Evolutionary conservation across 352 stramenopile species (phyloP).

Genomic region (Sclerospora graminicola): DNA sequence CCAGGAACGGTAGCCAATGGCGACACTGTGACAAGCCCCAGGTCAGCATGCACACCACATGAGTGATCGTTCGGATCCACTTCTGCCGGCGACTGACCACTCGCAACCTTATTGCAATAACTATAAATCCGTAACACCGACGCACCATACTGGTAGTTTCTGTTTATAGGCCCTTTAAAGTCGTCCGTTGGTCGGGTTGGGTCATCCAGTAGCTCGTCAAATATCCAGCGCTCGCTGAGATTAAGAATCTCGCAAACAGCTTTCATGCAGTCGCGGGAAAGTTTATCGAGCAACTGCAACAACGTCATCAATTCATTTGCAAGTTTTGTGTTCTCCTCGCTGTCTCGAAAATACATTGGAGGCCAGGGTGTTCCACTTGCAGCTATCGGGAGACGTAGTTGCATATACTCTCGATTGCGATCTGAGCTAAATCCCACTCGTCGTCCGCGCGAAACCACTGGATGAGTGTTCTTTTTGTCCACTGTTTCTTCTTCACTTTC

Average conservation of each 20-base stretch:
- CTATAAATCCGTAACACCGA: constrained; percentile 82
- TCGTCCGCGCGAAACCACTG: constrained; percentile 47
- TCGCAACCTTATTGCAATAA: constrained; percentile 62
- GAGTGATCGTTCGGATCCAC: constrained; percentile 49
- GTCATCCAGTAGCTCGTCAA: constrained; percentile 62
- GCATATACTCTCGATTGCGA: constrained; percentile 69
- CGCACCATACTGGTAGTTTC: constrained; percentile 64
- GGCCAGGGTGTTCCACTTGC: constrained; percentile 69
- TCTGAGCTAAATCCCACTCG: constrained; percentile 68
- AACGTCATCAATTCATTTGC: constrained; percentile 47
- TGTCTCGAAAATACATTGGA: constrained; percentile 50
- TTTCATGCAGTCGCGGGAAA: constrained; percentile 68
- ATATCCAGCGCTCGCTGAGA: constrained; percentile 48
- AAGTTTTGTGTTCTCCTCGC: constrained; percentile 28
- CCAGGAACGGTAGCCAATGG: constrained; percentile 61
- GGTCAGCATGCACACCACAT: constrained; percentile 67
- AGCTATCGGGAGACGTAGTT: constrained; percentile 53
- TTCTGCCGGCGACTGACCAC: not conserved
- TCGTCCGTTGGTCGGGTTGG: constrained; percentile 19
- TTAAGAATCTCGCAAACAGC: constrained; percentile 63
- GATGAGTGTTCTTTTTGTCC: no score
- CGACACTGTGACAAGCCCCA: constrained; percentile 73
- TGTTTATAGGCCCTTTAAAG: constrained; percentile 24
- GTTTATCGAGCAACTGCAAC: constrained; percentile 46
- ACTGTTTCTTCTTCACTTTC: constrained; percentile 3